Evolutionary conservation across 495 filamentous ascomycete species (phyloP).

Genomic region (Haplographium delicatum): DNA sequence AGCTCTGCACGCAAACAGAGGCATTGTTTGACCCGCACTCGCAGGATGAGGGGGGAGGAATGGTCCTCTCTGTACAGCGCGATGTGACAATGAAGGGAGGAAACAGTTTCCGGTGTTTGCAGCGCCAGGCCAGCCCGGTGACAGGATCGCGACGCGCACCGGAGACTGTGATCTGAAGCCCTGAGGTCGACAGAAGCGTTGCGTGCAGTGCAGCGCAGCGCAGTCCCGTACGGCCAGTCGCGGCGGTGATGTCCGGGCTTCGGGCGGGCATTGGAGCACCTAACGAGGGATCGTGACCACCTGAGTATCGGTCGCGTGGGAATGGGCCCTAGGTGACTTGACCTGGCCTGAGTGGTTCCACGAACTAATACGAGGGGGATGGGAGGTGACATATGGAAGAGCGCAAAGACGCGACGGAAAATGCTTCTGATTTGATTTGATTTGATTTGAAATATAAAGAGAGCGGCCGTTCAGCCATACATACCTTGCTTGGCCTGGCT

Average conservation of each 20-base stretch:
- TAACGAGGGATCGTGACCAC: conserved; percentile 24
- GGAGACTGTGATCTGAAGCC: too few relatives aligned
- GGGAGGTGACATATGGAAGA: conserved; percentile 14
- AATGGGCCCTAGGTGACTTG: conserved; percentile 8
- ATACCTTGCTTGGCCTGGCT: conserved; percentile 10
- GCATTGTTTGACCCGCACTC: conserved; percentile 16
- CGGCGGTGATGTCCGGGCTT: conserved; percentile 21
- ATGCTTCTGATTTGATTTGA: not conserved
- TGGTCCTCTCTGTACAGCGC: conserved; percentile 8
- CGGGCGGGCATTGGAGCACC: conserved; percentile 19
- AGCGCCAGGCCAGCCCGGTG: too few relatives aligned
- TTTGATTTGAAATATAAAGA: conserved; percentile 6
- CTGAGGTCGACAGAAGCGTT: too few relatives aligned
- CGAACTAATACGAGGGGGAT: conserved; percentile 7
- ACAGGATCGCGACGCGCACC: conserved; percentile 19
- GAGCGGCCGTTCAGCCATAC: conserved; percentile 3
- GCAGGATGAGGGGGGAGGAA: conserved; percentile 7
- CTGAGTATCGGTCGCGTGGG: conserved; percentile 19
- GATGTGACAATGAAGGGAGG: conserved; percentile 22
- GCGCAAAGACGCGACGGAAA: not conserved
- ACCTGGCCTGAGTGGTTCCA: conserved; percentile 18
- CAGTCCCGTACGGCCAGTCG: conserved; percentile 11
- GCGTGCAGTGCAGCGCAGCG: too few relatives aligned
- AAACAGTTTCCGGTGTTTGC: conserved; percentile 22
- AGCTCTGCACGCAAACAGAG: conserved; percentile 17